These are phyloP conservation scores for Phytopythium mirpurense DNA, from an alignment of 352 stramenopile genomes.

Conservation along the genomic window DNA sequence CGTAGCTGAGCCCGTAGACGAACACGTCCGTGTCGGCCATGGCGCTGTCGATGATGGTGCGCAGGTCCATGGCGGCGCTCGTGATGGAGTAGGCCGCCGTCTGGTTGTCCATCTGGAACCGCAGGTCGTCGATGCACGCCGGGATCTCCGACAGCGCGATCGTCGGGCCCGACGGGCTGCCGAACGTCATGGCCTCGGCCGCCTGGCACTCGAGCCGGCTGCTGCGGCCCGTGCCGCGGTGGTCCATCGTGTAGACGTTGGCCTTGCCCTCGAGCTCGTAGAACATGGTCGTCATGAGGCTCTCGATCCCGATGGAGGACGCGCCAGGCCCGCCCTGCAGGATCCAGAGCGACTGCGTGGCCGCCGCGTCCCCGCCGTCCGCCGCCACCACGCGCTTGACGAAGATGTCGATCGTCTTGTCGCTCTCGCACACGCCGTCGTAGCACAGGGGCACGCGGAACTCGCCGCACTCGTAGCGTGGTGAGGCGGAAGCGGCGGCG, in stretches of 20 bases:
- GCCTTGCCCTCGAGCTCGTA: constrained; percentile 38
- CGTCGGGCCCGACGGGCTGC: constrained; percentile 42
- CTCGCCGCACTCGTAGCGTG: constrained; percentile 53
- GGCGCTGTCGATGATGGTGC: constrained; percentile 40
- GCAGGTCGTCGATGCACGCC: constrained; percentile 63
- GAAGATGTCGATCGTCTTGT: constrained; percentile 49
- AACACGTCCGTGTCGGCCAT: constrained; percentile 48
- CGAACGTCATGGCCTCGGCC: constrained; percentile 34
- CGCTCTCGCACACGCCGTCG: constrained; percentile 51
- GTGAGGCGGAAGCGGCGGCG: neutral
- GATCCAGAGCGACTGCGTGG: constrained; percentile 61
- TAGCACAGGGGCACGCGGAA: constrained; percentile 72
- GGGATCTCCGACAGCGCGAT: constrained; percentile 55
- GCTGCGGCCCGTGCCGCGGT: constrained; percentile 57
- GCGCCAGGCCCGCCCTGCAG: constrained; percentile 64
- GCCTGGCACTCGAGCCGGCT: constrained; percentile 49
- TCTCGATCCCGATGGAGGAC: constrained; percentile 66
- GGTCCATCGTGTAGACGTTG: constrained; percentile 67
- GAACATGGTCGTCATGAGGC: constrained; percentile 56
- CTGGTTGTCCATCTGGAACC: constrained; percentile 72
- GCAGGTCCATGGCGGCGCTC: constrained; percentile 63
- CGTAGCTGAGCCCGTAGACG: constrained; percentile 77
- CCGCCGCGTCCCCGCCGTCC: constrained; percentile 6
- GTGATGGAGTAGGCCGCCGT: constrained; percentile 64
- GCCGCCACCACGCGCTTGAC: constrained; percentile 45